Evolutionary conservation across 768 basidiomycete genomes (phyloP).

Genomic region (Leccinum uliginosum): DNA sequence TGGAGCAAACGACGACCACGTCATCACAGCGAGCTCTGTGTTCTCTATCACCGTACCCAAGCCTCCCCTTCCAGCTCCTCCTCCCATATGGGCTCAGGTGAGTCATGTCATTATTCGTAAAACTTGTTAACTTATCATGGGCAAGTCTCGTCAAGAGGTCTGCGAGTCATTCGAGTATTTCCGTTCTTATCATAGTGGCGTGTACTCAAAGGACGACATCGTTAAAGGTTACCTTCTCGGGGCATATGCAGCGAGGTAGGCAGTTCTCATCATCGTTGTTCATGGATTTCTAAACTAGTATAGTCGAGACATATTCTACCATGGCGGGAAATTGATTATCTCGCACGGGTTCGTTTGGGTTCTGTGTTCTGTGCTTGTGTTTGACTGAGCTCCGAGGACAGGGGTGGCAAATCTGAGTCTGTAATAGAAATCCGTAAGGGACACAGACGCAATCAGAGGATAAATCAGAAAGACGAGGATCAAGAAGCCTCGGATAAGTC

Average conservation of each 20-base stretch:
- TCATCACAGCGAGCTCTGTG: slow-evolving; percentile 3
- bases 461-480: slow-evolving; percentile 46
- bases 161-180: slow-evolving; percentile 74
- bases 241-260: slow-evolving; percentile 62
- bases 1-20: slow-evolving; percentile 12
- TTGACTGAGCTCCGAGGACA: slow-evolving; percentile 21
- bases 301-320: slow-evolving; percentile 67
- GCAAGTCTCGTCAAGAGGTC: slow-evolving; percentile 76
- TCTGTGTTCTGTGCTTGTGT: neutral
- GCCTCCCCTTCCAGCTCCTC: slow-evolving; percentile 25
- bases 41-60: slow-evolving; percentile 8
- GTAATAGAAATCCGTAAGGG: slow-evolving; percentile 40
- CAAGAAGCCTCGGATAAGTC: slow-evolving; percentile 68
- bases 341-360: slow-evolving; percentile 67
- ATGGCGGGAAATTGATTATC: slow-evolving; percentile 66
- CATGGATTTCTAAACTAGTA: slow-evolving; percentile 10
- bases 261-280: slow-evolving; percentile 1
- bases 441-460: slow-evolving; percentile 28
- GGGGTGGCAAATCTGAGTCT: slow-evolving; percentile 69
- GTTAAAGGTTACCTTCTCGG: slow-evolving; percentile 77
- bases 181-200: slow-evolving; percentile 72
- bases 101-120: slow-evolving; percentile 5
- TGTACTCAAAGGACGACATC: slow-evolving; percentile 57
- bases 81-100: slow-evolving; percentile 46
- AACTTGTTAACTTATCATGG: neutral